Conservation (phyloP, 345 rosid species). For the Acer campestre region DNA sequence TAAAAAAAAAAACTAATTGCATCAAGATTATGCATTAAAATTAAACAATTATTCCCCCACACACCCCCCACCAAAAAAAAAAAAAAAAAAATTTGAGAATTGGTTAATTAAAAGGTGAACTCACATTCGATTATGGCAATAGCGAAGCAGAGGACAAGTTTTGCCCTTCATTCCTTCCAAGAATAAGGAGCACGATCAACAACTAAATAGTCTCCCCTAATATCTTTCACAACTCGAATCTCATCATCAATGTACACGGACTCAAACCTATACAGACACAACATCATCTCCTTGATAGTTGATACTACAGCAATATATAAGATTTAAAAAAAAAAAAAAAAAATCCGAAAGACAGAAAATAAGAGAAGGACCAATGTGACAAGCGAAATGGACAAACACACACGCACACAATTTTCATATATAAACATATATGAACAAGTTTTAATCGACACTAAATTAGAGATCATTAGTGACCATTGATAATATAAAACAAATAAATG, state of each 20-base stretch:
- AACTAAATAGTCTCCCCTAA: conserved; percentile 71
- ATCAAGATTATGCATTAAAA: too few relatives aligned
- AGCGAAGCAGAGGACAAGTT: not conserved
- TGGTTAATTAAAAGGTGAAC: conserved; percentile 1
- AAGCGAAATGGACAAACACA: not conserved
- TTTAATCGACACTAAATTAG: not conserved
- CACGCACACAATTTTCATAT: not conserved
- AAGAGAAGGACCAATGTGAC: not conserved
- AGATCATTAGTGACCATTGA: not conserved
- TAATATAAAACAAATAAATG: not conserved
- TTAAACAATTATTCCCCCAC: not conserved
- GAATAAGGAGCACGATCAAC: conserved; percentile 64
- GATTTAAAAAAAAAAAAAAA: not conserved
- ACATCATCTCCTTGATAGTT: conserved; percentile 1
- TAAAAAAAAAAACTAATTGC: not conserved
- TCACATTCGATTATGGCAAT: conserved; percentile 17
- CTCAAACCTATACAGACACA: conserved; percentile 55
- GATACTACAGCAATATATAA: not conserved
- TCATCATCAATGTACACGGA: conserved; percentile 64
- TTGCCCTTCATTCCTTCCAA: conserved; percentile 50
- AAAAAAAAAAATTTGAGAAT: not conserved
- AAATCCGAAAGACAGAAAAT: not conserved
- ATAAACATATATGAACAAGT: not conserved
- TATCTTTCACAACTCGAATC: conserved; percentile 77
- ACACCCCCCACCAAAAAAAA: not conserved